phyloP scores from a whole-genome alignment of 345 rosid genomes.

The Arabis hirsuta region DNA sequence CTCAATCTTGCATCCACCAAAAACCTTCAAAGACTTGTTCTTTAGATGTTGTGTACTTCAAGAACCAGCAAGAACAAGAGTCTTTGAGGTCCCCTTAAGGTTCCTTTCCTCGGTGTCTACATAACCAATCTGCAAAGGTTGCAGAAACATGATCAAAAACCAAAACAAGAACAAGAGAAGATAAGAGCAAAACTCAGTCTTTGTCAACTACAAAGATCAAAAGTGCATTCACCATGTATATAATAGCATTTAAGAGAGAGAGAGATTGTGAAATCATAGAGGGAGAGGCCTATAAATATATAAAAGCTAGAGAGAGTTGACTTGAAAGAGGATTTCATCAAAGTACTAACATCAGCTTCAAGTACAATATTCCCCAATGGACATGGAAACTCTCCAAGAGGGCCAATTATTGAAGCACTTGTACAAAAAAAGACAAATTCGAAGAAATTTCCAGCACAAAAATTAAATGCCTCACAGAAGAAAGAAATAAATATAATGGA shows the following conservation, averaged over 20 bases:
- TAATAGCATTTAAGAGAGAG: constrained; percentile 44
- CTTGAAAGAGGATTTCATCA: constrained; percentile 39
- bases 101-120: constrained; percentile 55
- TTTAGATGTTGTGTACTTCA: constrained; percentile 25
- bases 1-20: constrained; percentile 34
- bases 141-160: constrained; percentile 70
- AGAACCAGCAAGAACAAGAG: constrained; percentile 42
- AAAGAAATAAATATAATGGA: background rate
- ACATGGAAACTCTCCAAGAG: constrained; percentile 43
- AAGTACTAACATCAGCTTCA: constrained; percentile 45
- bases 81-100: constrained; percentile 59
- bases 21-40: constrained; percentile 12
- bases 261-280: constrained; percentile 36
- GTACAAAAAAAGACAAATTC: constrained; percentile 5
- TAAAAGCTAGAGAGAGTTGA: constrained; percentile 43
- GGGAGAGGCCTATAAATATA: constrained; percentile 24
- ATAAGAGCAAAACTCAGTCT: constrained; percentile 47
- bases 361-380: constrained; percentile 46
- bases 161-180: constrained; percentile 29
- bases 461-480: constrained; percentile 34
- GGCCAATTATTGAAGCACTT: constrained; percentile 38
- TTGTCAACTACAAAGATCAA: constrained; percentile 59
- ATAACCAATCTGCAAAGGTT: constrained; percentile 59
- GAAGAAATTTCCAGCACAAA: constrained; percentile 20
- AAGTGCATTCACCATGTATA: constrained; percentile 66